Percentiles rank a stretch among this genome's conserved stretches.
These are phyloP conservation scores for Xerocomus brunneocitrinus DNA, from an alignment of 768 basidiomycete genomes.

Conservation along the genomic window DNA sequence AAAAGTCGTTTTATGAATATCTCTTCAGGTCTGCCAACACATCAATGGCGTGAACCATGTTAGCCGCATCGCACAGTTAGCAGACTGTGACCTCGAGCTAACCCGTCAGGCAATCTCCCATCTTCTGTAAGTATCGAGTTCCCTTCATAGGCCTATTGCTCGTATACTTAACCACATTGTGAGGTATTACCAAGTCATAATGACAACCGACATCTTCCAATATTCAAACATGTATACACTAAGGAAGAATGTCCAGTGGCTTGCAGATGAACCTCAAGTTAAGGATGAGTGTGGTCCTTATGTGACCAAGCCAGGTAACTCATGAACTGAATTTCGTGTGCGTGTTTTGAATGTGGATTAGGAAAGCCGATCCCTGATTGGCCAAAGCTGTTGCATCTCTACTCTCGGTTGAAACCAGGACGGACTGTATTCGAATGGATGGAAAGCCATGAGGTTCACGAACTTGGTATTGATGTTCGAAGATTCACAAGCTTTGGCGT, in stretches of 20 bases:
- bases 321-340: neutral
- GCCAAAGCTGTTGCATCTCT: constrained; percentile 81
- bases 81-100: constrained; percentile 80
- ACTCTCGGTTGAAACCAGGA: constrained; percentile 81
- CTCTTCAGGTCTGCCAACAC: constrained; percentile 55
- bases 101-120: constrained; percentile 88
- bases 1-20: neutral
- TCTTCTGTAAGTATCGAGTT: constrained; percentile 59
- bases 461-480: constrained; percentile 79
- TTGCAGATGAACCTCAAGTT: constrained; percentile 81
- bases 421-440: constrained; percentile 88
- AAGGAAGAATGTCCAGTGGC: constrained; percentile 79
- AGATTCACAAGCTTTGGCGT: constrained; percentile 97
- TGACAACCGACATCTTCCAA: constrained; percentile 97
- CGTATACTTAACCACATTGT: constrained; percentile 4
- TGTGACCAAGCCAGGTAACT: constrained; percentile 68
- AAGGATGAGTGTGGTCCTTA: constrained; percentile 90
- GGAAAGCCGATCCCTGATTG: constrained; percentile 71
- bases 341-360: constrained; percentile 16
- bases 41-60: constrained; percentile 94
- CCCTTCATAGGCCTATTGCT: neutral
- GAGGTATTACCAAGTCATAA: constrained; percentile 94
- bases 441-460: constrained; percentile 63
- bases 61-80: constrained; percentile 84
- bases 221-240: constrained; percentile 97